Base-by-base conservation (phyloP, 441 rosid genomes). In the Bruguiera hainesii region DNA sequence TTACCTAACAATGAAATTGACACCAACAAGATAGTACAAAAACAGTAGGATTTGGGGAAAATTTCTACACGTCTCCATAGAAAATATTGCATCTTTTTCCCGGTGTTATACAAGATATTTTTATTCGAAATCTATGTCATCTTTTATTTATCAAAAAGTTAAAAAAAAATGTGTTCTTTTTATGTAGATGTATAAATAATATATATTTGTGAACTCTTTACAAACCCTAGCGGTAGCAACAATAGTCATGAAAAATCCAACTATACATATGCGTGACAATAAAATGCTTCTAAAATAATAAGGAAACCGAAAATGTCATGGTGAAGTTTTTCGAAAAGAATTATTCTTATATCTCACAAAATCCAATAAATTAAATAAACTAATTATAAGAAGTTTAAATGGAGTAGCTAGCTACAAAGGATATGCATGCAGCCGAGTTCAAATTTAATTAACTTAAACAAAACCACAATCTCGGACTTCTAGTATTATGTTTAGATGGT, bases 1-100 rank as follows among this genome's bases (percentile, higher is more conserved):
- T 65, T 49, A 65, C 66, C 71, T 20, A 53, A 63, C 66, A 7
- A 13, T 61, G 49, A 58, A 65, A 66, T 61, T 39, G 58, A 71
- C 78, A 42, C 16, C 46, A 31, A 60, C 29, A 8, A 35, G 4
- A 39, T 18, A 3, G 23, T 50, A 28, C 63, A 28, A 23, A 21
- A n/a, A 19, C 23, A 28, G 19, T 28, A 50, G 60, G 42, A 58
- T 52, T 71, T 59, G 63, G 37, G 49, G 37, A 2, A 55, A 48
- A 53, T 23, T 55, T 30, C 7, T 50, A 20, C 60, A 52, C 69
- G 72, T 52, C 42, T 56, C 39, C 21, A 4, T 13, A 33, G 11
- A 66, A 42, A 20, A 7, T 51, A 20, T 19, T n/a, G 8, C 25
- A 1, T 0, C 3, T 5, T 51, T 51, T 51, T 51, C 4, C 10